Base-by-base conservation (phyloP, 441 rosid genomes). In the Kokia cookei region DNA sequence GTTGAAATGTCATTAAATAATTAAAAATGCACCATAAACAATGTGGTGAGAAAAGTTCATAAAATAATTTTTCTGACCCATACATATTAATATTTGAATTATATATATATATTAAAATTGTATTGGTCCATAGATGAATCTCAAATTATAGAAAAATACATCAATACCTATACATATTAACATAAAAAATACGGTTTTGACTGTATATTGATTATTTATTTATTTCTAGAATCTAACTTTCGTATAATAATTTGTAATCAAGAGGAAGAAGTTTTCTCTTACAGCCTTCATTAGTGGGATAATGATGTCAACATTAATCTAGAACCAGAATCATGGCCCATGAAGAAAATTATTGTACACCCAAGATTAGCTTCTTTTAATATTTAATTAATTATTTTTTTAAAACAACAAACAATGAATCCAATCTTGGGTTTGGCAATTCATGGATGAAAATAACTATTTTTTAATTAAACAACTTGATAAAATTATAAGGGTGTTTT, bases 261-360 rank as follows among this genome's bases (percentile, higher is more conserved):
- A 57, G 70, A 50, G 73, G 68, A 32, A 79, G 60, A 29, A 17
- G 66, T 57, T 72, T 67, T 60, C 57, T 24, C 62, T 78, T 72
- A 24, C 57, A 62, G 74, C 82, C 71, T 65, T 65, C 69, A 62
- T 64, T 79, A 77, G 76, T 82, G 84, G 81, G 80, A 63, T 69
- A 14, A 66, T 79, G 82, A 63, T 73, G 83, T 76, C 82, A 75
- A 82, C 80, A 40, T 51, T 79, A 53, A 79, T 84, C 85, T 76
- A 82, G 82, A 81, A 82, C 69, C 73, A 65, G 87, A 81, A 82
- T 84, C 83, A 72, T 66, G n/a, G 57, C 53, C 29, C 51, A 24
- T 19, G 32, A 42, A 65, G 32, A 65, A 65, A 42, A 4, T 24
- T 42, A 64, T 42, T 40, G 29, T 17, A 0, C 42, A 19, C 8